Evolutionary conservation across 345 rosid species (phyloP).

Genomic region (Diplotaxis tenuifolia): DNA sequence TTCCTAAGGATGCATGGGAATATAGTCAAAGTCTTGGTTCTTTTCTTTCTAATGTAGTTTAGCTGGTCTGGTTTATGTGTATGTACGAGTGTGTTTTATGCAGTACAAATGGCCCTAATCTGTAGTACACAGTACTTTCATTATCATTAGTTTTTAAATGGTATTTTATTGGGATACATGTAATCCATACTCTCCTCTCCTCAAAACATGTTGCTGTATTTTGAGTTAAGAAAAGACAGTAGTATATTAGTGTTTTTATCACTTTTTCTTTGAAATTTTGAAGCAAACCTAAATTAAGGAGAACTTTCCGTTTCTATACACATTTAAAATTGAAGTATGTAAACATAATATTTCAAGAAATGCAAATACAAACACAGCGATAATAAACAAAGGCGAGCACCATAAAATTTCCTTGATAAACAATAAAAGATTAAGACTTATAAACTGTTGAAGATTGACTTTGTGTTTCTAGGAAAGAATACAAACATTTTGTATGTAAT

Average conservation of each 20-base stretch:
- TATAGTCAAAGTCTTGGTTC: neutral
- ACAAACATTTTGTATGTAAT: constrained; percentile 24
- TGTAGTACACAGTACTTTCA: constrained; percentile 36
- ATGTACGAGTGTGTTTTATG: constrained; percentile 12
- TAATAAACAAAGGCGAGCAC: neutral
- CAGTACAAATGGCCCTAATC: constrained; percentile 33
- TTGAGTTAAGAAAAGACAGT: neutral
- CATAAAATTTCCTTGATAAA: constrained; percentile 1
- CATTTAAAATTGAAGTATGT: neutral
- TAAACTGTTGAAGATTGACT: constrained; percentile 12
- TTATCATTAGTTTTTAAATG: neutral
- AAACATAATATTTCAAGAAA: neutral
- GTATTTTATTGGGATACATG: neutral
- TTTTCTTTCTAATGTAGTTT: neutral
- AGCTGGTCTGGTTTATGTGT: neutral
- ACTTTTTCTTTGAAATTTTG: neutral
- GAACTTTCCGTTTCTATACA: neutral
- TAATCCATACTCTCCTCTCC: neutral
- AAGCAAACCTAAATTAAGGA: neutral
- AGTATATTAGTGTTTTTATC: neutral
- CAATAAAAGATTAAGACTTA: constrained; percentile 11
- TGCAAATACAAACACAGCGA: neutral
- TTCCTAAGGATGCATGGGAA: neutral
- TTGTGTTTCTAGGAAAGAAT: constrained; percentile 22
- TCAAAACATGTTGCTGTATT: too few relatives aligned